These are phyloP conservation scores for Glomus cerebriforme DNA, from an alignment of 192 early-diverging fungal species.

Conservation along the genomic window DNA sequence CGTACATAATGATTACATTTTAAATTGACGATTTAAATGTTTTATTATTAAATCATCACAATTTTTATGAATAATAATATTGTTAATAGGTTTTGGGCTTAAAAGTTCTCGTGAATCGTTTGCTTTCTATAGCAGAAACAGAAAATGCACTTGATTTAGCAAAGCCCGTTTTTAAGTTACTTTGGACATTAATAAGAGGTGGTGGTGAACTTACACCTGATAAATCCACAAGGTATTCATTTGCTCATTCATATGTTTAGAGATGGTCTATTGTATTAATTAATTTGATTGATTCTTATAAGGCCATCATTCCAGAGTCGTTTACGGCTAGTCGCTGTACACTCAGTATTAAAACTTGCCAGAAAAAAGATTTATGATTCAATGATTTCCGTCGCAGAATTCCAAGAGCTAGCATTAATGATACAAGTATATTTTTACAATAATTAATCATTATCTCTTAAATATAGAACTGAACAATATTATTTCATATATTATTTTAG, in stretches of 20 bases:
- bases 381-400: constrained; percentile 56
- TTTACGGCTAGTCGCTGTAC: constrained; percentile 67
- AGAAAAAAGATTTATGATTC: constrained; percentile 48
- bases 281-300: not conserved
- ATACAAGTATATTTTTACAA: constrained; percentile 49
- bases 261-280: not conserved
- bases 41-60: too few relatives aligned
- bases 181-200: constrained; percentile 61
- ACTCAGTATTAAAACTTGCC: constrained; percentile 66
- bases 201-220: constrained; percentile 68
- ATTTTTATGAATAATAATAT: not conserved
- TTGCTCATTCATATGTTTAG: too few relatives aligned
- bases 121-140: constrained; percentile 49
- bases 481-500: constrained; percentile 42
- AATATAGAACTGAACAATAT: not conserved
- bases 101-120: constrained; percentile 68
- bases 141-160: constrained; percentile 44
- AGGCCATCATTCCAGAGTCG: constrained; percentile 60
- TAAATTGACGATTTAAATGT: too few relatives aligned
- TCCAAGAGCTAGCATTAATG: constrained; percentile 61
- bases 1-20: too few relatives aligned
- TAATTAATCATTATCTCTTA: not conserved
- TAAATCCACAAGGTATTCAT: constrained; percentile 44
- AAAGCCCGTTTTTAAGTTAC: constrained; percentile 59
- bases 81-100: constrained; percentile 56